Base-by-base conservation (phyloP, 225 moss, liverwort and hornwort species). In the Rhytidiadelphus loreus region DNA sequence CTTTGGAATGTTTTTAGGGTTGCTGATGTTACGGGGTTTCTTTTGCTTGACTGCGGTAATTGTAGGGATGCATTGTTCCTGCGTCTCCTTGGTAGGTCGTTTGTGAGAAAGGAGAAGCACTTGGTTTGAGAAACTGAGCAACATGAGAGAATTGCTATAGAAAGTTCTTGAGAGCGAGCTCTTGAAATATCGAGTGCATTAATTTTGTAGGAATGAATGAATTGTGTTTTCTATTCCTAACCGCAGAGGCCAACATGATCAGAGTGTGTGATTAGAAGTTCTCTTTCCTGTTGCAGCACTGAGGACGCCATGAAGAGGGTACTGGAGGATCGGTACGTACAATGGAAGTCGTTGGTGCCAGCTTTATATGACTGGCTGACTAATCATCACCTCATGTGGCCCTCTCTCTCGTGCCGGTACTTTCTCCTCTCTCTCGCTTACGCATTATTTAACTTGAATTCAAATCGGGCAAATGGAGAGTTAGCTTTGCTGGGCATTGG, bases 391-490 rank as follows among this genome's bases (percentile, higher is more conserved):
- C 96, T 98, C 33, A 93, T 98, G 88, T 98, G 98, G 98, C 98
- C 98, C 53, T 98, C 98, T 19, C 96, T 98, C 48, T 98, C 98
- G 68, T 98, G 98, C 95, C 96, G 98, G 97, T 97, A 90, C 56
- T 55, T n/a, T 65, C 84, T 37, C 88, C 57, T 76, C 61, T 76
- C 87, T 70, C 28, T 4, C 13, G 30, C 77, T 72, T 62, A 10
- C 61, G 9, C 18, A 81, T 82, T 55, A 58, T 68, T 80, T 5
- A 10, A 30, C n/a, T 52, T 74, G 58, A 88, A 83, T 57, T 87
- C 26, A 41, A 73, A 65, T 70, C 44, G 61, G 48, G 72, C 39
- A 33, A 83, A 32, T 80, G 44, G 21, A 69, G 72, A 61, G 83
- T 29, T 84, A 43, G 66, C 57, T 37, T n/a, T 19, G 32, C 57